A percentile compares a stretch with the other conserved stretches of the same genome.
These are phyloP conservation scores for Eucalyptus curtisii DNA, from an alignment of 345 rosid species.

Conservation along the genomic window DNA sequence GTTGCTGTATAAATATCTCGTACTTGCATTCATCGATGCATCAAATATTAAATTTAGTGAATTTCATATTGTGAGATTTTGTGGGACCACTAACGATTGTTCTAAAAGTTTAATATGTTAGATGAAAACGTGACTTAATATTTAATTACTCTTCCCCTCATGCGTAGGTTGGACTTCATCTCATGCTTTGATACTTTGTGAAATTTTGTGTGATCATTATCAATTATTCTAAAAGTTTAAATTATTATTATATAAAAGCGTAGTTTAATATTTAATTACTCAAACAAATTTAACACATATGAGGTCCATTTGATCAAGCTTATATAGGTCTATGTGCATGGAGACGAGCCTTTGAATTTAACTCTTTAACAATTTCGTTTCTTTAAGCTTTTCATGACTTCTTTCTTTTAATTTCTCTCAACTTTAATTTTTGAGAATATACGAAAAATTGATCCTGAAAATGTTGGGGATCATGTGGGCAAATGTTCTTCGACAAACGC, in stretches of 20 bases:
- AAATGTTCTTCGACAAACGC: not conserved
- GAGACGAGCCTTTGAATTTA: not conserved
- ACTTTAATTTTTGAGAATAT: too few relatives aligned
- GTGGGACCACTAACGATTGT: rapidly evolving
- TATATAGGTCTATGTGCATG: not conserved
- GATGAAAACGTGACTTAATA: too few relatives aligned
- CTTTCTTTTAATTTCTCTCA: not conserved
- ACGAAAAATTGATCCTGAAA: not conserved
- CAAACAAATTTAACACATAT: too few relatives aligned
- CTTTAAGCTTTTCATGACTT: not conserved
- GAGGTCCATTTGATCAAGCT: too few relatives aligned
- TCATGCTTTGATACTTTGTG: too few relatives aligned
- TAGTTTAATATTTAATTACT: too few relatives aligned
- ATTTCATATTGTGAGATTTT: too few relatives aligned
- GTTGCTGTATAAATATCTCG: too few relatives aligned
- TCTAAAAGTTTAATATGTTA: rapidly evolving
- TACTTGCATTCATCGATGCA: not conserved
- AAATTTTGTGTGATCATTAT: too few relatives aligned
- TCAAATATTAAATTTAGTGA: not conserved
- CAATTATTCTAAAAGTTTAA: rapidly evolving
- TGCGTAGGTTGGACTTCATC: too few relatives aligned
- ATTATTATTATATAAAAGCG: too few relatives aligned
- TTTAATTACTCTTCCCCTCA: too few relatives aligned
- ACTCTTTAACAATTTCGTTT: not conserved
- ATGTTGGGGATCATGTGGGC: not conserved